Percentiles rank a stretch among this genome's conserved stretches.
Conservation (phyloP, 441 rosid species). For the Pelargonium citronellum region DNA sequence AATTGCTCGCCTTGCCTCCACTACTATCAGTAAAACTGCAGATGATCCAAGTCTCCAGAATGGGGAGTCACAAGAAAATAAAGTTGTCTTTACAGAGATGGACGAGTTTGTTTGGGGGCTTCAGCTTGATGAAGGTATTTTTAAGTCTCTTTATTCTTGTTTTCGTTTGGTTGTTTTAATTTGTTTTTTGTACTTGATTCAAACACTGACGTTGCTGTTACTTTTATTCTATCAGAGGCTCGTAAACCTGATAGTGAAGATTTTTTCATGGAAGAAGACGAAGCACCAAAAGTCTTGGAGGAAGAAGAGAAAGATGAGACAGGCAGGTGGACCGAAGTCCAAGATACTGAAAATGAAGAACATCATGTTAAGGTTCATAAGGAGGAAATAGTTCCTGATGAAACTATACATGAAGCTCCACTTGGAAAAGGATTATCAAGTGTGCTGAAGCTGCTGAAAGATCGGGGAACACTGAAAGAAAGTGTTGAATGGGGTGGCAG, state of each 20-base stretch:
- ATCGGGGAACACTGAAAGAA: slow-evolving; percentile 89
- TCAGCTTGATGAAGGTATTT: slow-evolving; percentile 70
- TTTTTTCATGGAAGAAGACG: slow-evolving; percentile 93
- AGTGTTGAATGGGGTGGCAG: slow-evolving; percentile 94
- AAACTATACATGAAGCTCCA: slow-evolving; percentile 73
- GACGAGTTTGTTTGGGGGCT: slow-evolving; percentile 93
- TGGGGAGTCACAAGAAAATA: slow-evolving; percentile 71
- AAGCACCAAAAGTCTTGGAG: slow-evolving; percentile 49
- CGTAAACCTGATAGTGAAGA: slow-evolving; percentile 64
- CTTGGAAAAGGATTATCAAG: slow-evolving; percentile 91
- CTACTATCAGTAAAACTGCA: slow-evolving; percentile 32
- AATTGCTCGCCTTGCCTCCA: slow-evolving; percentile 54
- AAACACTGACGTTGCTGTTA: slow-evolving; percentile 9
- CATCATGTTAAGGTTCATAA: slow-evolving; percentile 39
- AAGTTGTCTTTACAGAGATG: slow-evolving; percentile 86
- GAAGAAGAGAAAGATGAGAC: slow-evolving; percentile 50
- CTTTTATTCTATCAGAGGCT: slow-evolving; percentile 47
- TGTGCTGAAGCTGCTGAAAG: slow-evolving; percentile 73
- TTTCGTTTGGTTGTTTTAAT: neutral
- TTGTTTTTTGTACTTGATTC: slow-evolving; percentile 9
- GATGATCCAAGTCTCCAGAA: slow-evolving; percentile 40
- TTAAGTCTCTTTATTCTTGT: neutral
- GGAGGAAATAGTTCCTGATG: slow-evolving; percentile 71
- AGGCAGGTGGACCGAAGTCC: slow-evolving; percentile 57
- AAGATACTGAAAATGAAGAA: slow-evolving; percentile 46